Evolutionary conservation across 2,329 filamentous ascomycete species (phyloP), one percentile per base, ranked within the genome.

Genomic region (Pseudogymnoascus sp.): DNA sequence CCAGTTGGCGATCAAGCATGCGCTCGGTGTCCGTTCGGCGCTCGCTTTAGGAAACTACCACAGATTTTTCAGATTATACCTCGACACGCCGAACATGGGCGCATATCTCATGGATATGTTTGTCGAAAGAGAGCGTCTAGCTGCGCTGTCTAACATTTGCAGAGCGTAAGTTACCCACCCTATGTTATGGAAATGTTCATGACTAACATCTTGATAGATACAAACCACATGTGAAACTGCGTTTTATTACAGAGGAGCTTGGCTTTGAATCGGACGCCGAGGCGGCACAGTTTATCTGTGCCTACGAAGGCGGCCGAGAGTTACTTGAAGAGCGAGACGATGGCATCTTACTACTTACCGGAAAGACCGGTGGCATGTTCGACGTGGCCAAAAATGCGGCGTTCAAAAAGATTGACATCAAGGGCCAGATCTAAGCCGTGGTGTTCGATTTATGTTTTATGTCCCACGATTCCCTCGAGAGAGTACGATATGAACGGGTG

Each of bases 81-180:
- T 95, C 69, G 88, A 93, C 74, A 92, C 92, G 23, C 92, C 92
- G 60, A 95, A 96, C 72, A 96, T 99, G 92, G 93, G 94, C 66
- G 92, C 90, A 70, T 97, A 97, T 77, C 84, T 99, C 61, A 96
- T 99, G 90, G 94, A 99, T 79, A 97, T 96, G 91, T 97, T 99
- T 80, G 89, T 97, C 75, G 87, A 87, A 72, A 88, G 94, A 73
- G 93, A 99, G 80, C 90, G 94, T 71, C 84, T 99, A 68, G 87
- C 89, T 73, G 94, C 94, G 68, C 79, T 99, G 73, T 88, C 91
- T 75, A 91, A 88, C 75, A 94, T 99, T 70, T 96, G 92, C 84
- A 95, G 84, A 90, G 87, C 90, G 94, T 99, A 79, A 80, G 93
- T 85, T n/a, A 12, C 64, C 38, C 16, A 38, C 44, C 21, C 42